A percentile compares a stretch with the other conserved stretches of the same genome.
phyloP scores from a whole-genome alignment of 2,329 filamentous ascomycete species.

The Emergomyces orientalis region DNA sequence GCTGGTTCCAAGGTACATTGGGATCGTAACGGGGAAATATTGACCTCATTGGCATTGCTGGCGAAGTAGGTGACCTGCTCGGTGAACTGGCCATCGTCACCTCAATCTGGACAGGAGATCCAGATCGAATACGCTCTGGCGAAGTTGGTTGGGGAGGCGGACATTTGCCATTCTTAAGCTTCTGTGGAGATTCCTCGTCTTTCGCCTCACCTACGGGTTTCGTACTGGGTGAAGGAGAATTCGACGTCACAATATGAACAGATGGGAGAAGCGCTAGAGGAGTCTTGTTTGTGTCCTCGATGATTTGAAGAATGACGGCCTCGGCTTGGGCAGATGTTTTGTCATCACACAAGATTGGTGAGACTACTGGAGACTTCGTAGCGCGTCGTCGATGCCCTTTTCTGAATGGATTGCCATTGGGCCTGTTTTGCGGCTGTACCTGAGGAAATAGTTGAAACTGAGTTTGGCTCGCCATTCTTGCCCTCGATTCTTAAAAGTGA shows the following conservation, averaged over 20 bases:
- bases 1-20: constrained; percentile 28
- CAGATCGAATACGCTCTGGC: constrained; percentile 9
- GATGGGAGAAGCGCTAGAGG: constrained; percentile 22
- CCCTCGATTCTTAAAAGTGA: constrained; percentile 6
- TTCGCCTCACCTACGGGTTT: constrained; percentile 8
- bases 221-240: constrained; percentile 12
- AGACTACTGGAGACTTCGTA: constrained; percentile 18
- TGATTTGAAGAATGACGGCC: constrained; percentile 31
- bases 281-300: constrained; percentile 28
- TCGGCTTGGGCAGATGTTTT: constrained; percentile 23
- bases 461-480: constrained; percentile 11
- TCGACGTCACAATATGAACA: constrained; percentile 16
- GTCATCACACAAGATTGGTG: constrained; percentile 26
- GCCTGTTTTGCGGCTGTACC: constrained; percentile 24
- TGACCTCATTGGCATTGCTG: constrained; percentile 31
- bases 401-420: constrained; percentile 28
- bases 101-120: constrained; percentile 5
- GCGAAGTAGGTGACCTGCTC: constrained; percentile 4
- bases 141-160: constrained; percentile 8
- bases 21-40: constrained; percentile 40
- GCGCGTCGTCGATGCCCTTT: constrained; percentile 21
- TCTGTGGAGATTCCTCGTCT: constrained; percentile 15
- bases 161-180: constrained; percentile 5
- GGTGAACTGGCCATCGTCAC: constrained; percentile 3
- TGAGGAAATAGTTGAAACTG: constrained; percentile 36